Base-by-base conservation (phyloP, 2,329 filamentous ascomycete genomes). In the Fusarium sp. region DNA sequence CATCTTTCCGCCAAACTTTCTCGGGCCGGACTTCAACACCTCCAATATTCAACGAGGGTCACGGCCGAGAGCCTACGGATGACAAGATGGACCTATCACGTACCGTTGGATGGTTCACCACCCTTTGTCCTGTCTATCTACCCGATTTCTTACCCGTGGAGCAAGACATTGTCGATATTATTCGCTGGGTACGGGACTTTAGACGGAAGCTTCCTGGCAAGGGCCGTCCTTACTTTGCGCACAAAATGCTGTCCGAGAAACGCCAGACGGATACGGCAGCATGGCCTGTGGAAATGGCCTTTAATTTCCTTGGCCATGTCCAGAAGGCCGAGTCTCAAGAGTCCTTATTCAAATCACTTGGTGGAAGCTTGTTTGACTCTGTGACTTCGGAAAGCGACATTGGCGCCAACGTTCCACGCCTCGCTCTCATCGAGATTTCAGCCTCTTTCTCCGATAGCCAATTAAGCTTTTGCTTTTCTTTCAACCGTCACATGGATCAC, bases 71-170 rank as follows among this genome's bases (percentile, higher is more conserved):
- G 29, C 45, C 74, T 0, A 66, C 58, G 53, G 64, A 70, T 28
- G 31, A 60, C 7, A 47, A 29, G 4, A 19, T 76, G 3, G 72
- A 78, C 40, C 31, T 74, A 2, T 73, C 74, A 3, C 47, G 70
- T 5, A 76, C 74, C 0, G 70, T 79, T 3, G 77, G 76, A 1
- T 79, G 77, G 77, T 79, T 79, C 46, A 78, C 77, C 0, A 74
- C 73, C 7, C 53, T 42, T 54, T 67, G 57, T 3, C 69, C 68
- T 0, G 12, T 70, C 2, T 59, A 46, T 22, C 36, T 70, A 3
- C 66, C 68, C 0, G 48, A 62, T 2, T 5, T 53, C 0, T 52
- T 77, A 1, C 38, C 60, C 3, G 1, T 4, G 1, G 40, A 59
- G 0, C 12, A 46, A 3, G 59, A 65, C 7, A 29, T 67, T 3